phyloP scores from a whole-genome alignment of 768 basidiomycete species.

The Trametes cinnabarina region DNA sequence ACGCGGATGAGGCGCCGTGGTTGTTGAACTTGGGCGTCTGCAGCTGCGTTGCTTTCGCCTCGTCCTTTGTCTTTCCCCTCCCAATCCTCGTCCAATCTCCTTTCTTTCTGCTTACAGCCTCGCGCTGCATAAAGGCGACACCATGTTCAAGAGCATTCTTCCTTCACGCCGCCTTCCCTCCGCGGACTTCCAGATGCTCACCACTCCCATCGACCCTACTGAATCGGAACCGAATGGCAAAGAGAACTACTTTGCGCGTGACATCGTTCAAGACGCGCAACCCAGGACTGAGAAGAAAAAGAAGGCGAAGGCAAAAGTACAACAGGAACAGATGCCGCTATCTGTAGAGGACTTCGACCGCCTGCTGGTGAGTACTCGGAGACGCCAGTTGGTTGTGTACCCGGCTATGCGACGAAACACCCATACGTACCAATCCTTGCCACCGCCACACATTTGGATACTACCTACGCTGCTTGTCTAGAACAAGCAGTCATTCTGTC shows the following conservation, averaged over 20 bases:
- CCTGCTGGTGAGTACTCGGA: constrained; percentile 75
- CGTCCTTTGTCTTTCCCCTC: constrained; percentile 2
- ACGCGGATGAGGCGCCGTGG: constrained; percentile 1
- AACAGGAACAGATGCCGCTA: constrained; percentile 35
- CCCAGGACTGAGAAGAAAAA: constrained; percentile 43
- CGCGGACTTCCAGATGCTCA: constrained; percentile 73
- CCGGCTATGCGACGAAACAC: background rate
- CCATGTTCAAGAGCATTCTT: constrained; percentile 81
- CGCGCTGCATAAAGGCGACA: background rate
- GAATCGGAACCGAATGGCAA: constrained; percentile 46
- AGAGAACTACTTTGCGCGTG: constrained; percentile 60
- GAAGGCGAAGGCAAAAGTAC: constrained; percentile 42
- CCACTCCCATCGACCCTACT: constrained; percentile 42
- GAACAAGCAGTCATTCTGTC: background rate
- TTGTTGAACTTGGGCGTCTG: constrained; percentile 19
- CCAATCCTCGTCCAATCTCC: background rate
- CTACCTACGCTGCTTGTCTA: background rate
- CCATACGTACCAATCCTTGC: constrained; percentile 5
- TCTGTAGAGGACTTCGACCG: constrained; percentile 77
- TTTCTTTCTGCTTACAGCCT: background rate
- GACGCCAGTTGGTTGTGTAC: background rate
- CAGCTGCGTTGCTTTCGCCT: background rate
- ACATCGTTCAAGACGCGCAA: constrained; percentile 29
- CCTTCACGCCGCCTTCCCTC: constrained; percentile 63
- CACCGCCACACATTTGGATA: constrained; percentile 7